Conservation (phyloP, 768 basidiomycete genomes). For the Collybia mongolica region DNA sequence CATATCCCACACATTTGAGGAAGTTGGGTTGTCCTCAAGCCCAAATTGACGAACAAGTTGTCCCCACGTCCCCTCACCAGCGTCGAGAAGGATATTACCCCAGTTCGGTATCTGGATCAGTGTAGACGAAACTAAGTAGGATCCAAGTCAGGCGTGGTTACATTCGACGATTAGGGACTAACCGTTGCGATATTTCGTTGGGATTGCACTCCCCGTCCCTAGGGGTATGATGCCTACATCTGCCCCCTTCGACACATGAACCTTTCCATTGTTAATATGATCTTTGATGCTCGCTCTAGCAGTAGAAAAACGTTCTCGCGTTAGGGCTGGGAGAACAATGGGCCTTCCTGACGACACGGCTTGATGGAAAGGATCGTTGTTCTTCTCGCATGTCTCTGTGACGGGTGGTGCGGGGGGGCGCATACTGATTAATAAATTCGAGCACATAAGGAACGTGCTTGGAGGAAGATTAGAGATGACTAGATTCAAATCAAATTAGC, state of each 20-base stretch:
- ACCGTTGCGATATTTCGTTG: conserved; percentile 89
- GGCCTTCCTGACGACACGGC: conserved; percentile 22
- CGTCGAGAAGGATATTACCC: conserved; percentile 82
- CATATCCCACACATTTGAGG: conserved; percentile 49
- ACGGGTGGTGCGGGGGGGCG: conserved; percentile 46
- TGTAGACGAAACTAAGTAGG: conserved; percentile 63
- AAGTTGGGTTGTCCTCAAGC: conserved; percentile 25
- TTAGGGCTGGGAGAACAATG: conserved; percentile 28
- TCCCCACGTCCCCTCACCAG: conserved; percentile 91
- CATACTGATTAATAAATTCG: conserved; percentile 40
- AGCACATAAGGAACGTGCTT: conserved; percentile 39
- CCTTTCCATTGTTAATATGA: conserved; percentile 8
- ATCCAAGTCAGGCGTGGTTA: background rate
- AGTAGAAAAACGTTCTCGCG: conserved; percentile 35
- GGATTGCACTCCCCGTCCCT: conserved; percentile 87
- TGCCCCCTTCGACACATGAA: conserved; percentile 41
- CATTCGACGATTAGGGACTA: conserved; percentile 12
- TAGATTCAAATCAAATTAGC: conserved; percentile 12
- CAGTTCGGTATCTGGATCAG: conserved; percentile 70
- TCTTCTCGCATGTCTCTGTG: conserved; percentile 26
- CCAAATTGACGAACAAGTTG: conserved; percentile 84
- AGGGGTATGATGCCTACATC: conserved; percentile 73
- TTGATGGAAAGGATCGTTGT: conserved; percentile 40
- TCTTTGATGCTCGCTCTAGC: conserved; percentile 33
- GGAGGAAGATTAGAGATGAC: conserved; percentile 46